Evolutionary conservation across 768 basidiomycete genomes (phyloP).

Genomic region (Boletus rufocinnamomeus): DNA sequence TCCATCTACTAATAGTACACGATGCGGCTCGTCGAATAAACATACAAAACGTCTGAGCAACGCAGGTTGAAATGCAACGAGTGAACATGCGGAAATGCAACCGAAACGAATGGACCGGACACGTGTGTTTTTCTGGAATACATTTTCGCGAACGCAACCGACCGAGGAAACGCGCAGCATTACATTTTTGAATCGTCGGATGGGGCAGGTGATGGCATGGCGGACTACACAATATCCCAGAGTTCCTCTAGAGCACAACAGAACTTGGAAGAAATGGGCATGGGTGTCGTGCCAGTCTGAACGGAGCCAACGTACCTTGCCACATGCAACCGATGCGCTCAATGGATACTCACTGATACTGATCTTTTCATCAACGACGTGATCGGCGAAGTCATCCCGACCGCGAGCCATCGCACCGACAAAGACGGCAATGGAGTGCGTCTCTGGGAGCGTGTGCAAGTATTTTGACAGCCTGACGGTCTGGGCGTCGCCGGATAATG

Average conservation of each 20-base stretch:
- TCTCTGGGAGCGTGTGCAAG: slow-evolving; percentile 80
- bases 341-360: slow-evolving; percentile 92
- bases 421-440: slow-evolving; percentile 91
- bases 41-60: slow-evolving; percentile 22
- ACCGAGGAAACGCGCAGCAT: slow-evolving; percentile 7
- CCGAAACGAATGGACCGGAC: slow-evolving; percentile 7
- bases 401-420: slow-evolving; percentile 99
- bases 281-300: slow-evolving; percentile 4
- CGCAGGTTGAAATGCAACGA: slow-evolving; percentile 39
- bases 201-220: background rate
- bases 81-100: background rate
- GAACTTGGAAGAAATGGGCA: slow-evolving; percentile 51
- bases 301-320: slow-evolving; percentile 66
- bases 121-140: slow-evolving; percentile 12
- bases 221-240: slow-evolving; percentile 81
- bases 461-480: slow-evolving; percentile 80
- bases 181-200: slow-evolving; percentile 15
- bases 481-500: slow-evolving; percentile 89
- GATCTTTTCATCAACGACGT: slow-evolving; percentile 93
- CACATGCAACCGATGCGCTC: slow-evolving; percentile 93
- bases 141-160: slow-evolving; percentile 9
- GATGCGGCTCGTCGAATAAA: slow-evolving; percentile 25
- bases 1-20: slow-evolving; percentile 33
- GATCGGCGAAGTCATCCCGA: slow-evolving; percentile 95
- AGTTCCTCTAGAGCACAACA: slow-evolving; percentile 92